These are phyloP conservation scores for Gamsiella multidivaricata DNA, from an alignment of 192 early-diverging fungal species.

Conservation along the genomic window DNA sequence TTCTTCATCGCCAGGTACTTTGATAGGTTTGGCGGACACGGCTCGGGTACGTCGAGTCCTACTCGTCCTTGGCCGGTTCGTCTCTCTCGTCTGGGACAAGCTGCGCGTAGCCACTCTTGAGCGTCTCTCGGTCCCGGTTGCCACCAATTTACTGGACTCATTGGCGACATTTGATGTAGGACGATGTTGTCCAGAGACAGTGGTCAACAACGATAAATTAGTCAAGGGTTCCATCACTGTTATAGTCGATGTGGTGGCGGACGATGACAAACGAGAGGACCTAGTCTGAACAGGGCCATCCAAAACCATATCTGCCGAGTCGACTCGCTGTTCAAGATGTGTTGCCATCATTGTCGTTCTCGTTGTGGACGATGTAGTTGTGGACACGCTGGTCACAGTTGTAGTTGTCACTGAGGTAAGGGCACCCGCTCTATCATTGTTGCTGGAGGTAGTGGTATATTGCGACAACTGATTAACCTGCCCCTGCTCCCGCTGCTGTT, in stretches of 20 bases:
- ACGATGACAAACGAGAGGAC: constrained; percentile 20
- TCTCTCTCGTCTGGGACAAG: constrained; percentile 37
- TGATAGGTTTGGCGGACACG: constrained; percentile 24
- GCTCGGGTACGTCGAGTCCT: constrained; percentile 32
- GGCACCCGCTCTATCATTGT: neutral
- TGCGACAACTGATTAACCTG: constrained; percentile 23
- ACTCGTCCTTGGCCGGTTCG: constrained; percentile 22
- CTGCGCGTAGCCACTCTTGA: constrained; percentile 36
- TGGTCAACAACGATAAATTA: neutral
- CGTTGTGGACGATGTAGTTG: constrained; percentile 8
- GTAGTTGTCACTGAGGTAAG: constrained; percentile 6
- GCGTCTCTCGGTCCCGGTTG: constrained; percentile 15
- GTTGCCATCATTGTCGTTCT: constrained; percentile 8
- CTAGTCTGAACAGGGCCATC: constrained; percentile 41
- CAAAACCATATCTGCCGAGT: constrained; percentile 14
- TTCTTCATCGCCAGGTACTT: constrained; percentile 17
- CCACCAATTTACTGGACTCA: neutral
- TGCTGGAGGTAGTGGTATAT: constrained; percentile 28
- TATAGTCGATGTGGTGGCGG: constrained; percentile 5
- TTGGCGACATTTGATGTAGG: constrained; percentile 28
- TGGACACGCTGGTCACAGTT: neutral
- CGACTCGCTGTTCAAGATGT: neutral
- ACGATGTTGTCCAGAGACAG: constrained; percentile 11
- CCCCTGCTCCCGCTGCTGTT: constrained; percentile 35
- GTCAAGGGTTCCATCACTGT: constrained; percentile 3